Percentiles rank a stretch among this genome's conserved stretches.
phyloP scores from a whole-genome alignment of 164 flowering plant genomes.

The Liquidambar formosana region DNA sequence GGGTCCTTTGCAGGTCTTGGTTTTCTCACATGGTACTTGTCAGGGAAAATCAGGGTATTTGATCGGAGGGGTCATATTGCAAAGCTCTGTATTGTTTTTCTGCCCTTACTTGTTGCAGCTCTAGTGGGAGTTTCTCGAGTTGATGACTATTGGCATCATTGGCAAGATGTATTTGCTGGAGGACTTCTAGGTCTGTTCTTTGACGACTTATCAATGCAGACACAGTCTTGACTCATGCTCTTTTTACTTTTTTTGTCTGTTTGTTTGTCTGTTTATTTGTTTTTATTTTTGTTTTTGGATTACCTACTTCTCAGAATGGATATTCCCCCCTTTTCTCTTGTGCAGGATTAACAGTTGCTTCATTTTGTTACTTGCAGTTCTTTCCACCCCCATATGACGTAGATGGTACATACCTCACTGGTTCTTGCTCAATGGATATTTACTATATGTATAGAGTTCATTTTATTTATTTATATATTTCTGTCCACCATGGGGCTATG shows the following conservation, averaged over 20 bases:
- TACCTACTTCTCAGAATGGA: background rate
- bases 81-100: constrained; percentile 61
- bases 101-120: constrained; percentile 64
- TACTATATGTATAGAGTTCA: background rate
- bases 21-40: constrained; percentile 54
- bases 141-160: constrained; percentile 83
- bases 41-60: constrained; percentile 71
- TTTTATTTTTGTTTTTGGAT: background rate
- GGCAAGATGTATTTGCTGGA: constrained; percentile 75
- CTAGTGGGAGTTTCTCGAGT: constrained; percentile 73
- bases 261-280: no score
- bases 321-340: background rate
- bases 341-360: constrained; percentile 61
- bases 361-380: constrained; percentile 84
- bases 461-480: background rate
- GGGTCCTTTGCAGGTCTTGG: constrained; percentile 83
- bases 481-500: background rate
- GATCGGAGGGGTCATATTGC: constrained; percentile 70
- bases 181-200: constrained; percentile 53
- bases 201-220: background rate
- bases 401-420: constrained; percentile 39
- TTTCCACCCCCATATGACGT: constrained; percentile 75
- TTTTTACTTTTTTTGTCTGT: background rate
- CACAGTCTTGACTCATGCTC: background rate
- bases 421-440: background rate